These are phyloP conservation scores for Rostrohypoxylon terebratum DNA, from an alignment of 495 filamentous ascomycete genomes.

Conservation along the genomic window DNA sequence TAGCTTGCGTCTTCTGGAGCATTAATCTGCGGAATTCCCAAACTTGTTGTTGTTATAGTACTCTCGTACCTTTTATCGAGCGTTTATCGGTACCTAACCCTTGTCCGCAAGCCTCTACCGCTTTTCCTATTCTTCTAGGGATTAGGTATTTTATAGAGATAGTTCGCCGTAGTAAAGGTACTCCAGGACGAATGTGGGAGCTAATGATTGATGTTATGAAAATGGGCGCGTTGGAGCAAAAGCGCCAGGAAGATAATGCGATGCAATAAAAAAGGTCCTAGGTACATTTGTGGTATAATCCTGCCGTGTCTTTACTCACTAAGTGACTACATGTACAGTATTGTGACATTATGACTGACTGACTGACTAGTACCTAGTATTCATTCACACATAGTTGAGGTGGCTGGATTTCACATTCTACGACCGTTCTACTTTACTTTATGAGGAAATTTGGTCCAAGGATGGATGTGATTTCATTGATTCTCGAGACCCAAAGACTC, in stretches of 20 bases:
- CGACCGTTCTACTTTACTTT: not conserved
- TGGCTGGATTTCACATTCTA: not conserved
- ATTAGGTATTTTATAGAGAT: slow-evolving; percentile 22
- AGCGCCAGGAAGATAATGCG: slow-evolving; percentile 27
- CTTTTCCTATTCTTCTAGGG: not conserved
- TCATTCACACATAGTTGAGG: not conserved
- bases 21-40: slow-evolving; percentile 65
- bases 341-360: not conserved
- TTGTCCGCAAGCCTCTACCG: not conserved
- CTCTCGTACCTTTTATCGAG: slow-evolving; percentile 9
- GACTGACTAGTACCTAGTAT: not conserved
- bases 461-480: not conserved
- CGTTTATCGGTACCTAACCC: not conserved
- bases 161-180: not conserved
- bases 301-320: not conserved
- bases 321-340: not conserved
- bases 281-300: slow-evolving; percentile 5
- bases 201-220: slow-evolving; percentile 21
- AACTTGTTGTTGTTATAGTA: slow-evolving; percentile 5
- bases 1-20: slow-evolving; percentile 92
- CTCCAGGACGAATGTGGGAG: slow-evolving; percentile 1
- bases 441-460: not conserved
- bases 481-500: not conserved
- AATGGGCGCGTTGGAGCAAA: slow-evolving; percentile 13
- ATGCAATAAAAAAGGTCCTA: slow-evolving; percentile 12